These are phyloP conservation scores for Xylariaceae sp. DNA, from an alignment of 2,329 filamentous ascomycete species.

Conservation along the genomic window DNA sequence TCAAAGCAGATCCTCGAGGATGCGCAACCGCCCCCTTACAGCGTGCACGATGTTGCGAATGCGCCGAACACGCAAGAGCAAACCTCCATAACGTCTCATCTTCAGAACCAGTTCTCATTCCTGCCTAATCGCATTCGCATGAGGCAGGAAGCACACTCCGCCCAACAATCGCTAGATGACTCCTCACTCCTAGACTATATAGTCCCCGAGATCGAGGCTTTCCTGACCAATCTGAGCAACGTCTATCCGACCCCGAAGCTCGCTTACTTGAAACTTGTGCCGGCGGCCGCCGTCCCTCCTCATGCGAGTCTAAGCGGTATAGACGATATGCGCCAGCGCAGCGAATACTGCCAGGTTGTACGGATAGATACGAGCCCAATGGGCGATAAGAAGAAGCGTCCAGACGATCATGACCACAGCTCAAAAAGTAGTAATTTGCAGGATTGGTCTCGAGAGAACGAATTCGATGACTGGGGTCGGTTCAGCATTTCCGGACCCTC, in stretches of 20 bases:
- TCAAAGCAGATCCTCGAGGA: conserved; percentile 5
- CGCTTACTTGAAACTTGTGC: conserved; percentile 43
- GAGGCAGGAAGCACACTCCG: conserved; percentile 32
- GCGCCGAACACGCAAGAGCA: conserved; percentile 4
- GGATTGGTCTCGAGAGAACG: conserved; percentile 20
- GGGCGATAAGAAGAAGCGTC: conserved; percentile 10
- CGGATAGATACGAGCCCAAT: conserved; percentile 16
- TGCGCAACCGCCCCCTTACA: conserved; percentile 27
- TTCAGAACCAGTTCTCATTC: conserved; percentile 32
- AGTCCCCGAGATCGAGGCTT: conserved; percentile 38
- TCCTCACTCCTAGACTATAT: conserved; percentile 37
- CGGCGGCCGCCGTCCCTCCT: conserved; percentile 36
- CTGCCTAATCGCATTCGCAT: conserved; percentile 37
- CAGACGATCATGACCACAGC: neutral
- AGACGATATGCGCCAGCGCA: conserved; percentile 29
- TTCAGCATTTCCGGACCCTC: conserved; percentile 30
- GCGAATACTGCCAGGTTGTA: conserved; percentile 26
- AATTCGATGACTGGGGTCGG: conserved; percentile 45
- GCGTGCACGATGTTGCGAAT: conserved; percentile 5
- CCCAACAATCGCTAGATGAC: conserved; percentile 36
- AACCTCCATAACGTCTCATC: conserved; percentile 23
- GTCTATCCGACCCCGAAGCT: conserved; percentile 31
- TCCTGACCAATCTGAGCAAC: conserved; percentile 37
- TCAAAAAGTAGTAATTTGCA: neutral
- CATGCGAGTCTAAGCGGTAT: conserved; percentile 26